phyloP scores from a whole-genome alignment of 148 eudicot species.

The Simmondsia chinensis region DNA sequence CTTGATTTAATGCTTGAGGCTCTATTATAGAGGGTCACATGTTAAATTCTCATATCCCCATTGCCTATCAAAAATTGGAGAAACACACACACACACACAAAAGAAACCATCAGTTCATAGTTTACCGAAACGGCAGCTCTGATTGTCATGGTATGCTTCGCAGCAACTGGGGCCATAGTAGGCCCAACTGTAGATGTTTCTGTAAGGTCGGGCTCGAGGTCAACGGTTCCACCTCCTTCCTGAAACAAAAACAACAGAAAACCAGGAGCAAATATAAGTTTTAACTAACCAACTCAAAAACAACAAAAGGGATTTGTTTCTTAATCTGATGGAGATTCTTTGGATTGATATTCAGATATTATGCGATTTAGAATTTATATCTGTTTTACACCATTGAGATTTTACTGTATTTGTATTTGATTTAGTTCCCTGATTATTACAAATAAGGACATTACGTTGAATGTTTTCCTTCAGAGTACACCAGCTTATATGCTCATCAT shows the following conservation, averaged over 20 bases:
- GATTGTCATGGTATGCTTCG: slow-evolving; percentile 95
- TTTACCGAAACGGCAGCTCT: slow-evolving; percentile 97
- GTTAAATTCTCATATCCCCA: neutral
- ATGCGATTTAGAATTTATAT: neutral
- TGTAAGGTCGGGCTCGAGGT: slow-evolving; percentile 86
- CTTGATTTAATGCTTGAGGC: no score
- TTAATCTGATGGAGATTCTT: no score
- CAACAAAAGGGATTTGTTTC: neutral
- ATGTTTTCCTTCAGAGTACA: no score
- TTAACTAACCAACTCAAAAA: neutral
- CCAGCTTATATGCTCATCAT: no score
- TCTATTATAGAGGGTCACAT: no score
- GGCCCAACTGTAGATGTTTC: slow-evolving; percentile 98
- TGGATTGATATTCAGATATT: neutral
- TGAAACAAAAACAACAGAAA: slow-evolving; percentile 16
- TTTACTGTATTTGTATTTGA: no score
- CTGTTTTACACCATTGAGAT: neutral
- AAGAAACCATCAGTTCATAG: neutral
- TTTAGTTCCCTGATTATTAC: neutral
- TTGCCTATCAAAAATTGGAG: neutral
- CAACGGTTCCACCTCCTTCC: slow-evolving; percentile 90
- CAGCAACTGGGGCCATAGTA: slow-evolving; percentile 95
- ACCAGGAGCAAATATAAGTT: neutral
- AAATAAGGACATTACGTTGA: no score
- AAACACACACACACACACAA: no score